Percentiles rank a stretch among this genome's conserved stretches.
These are phyloP conservation scores for Fusarium sp. DNA, from an alignment of 2,329 filamentous ascomycete genomes.

Conservation along the genomic window DNA sequence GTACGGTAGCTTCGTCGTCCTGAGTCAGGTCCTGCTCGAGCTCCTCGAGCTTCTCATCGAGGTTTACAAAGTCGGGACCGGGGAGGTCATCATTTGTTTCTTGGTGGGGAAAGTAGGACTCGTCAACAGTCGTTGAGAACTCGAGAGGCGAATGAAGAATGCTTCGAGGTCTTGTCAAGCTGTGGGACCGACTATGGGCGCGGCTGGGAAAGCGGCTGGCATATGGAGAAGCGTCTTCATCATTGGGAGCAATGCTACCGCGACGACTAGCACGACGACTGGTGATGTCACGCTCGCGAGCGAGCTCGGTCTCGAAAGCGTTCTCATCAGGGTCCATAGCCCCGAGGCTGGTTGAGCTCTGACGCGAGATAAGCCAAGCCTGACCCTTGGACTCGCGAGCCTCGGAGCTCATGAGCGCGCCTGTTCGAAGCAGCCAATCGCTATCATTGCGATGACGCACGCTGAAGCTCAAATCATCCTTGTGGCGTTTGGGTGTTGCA, in stretches of 20 bases:
- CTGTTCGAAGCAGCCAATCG: constrained; percentile 75
- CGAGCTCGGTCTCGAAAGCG: constrained; percentile 64
- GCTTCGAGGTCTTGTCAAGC: constrained; percentile 52
- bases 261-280: constrained; percentile 64
- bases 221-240: constrained; percentile 52
- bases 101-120: constrained; percentile 44
- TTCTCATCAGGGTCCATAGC: constrained; percentile 67
- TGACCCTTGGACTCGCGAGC: constrained; percentile 77
- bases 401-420: constrained; percentile 71
- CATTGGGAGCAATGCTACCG: constrained; percentile 58
- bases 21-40: constrained; percentile 64
- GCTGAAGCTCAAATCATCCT: constrained; percentile 48
- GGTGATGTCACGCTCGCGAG: constrained; percentile 62
- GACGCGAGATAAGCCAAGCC: constrained; percentile 74
- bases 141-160: constrained; percentile 62
- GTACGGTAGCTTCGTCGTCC: constrained; percentile 70
- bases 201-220: constrained; percentile 64
- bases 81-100: constrained; percentile 53
- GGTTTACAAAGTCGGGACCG: constrained; percentile 73
- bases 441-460: constrained; percentile 62
- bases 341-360: constrained; percentile 72
- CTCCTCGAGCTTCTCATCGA: constrained; percentile 70
- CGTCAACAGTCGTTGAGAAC: constrained; percentile 44
- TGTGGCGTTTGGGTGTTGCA: constrained; percentile 53
- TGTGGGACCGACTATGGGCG: constrained; percentile 55